Evolutionary conservation across 2,329 filamentous ascomycete species (phyloP), one percentile per base, ranked within the genome.

Genomic region (Periconia digitata): DNA sequence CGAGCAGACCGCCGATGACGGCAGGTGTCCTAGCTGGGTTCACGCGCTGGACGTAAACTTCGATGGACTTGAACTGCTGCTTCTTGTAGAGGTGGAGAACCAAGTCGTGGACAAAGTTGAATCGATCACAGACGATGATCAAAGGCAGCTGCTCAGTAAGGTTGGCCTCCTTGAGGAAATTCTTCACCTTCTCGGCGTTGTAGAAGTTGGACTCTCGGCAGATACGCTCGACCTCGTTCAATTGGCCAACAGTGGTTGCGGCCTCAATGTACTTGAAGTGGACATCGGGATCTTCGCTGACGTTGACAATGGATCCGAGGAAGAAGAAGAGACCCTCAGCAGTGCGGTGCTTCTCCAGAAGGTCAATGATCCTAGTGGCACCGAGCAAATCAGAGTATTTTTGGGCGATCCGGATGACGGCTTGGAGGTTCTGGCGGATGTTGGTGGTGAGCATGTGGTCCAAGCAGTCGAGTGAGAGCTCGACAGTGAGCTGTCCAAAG

Each of bases 251-350:
- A 67, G 86, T 89, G 20, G 92, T 96, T 24, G 95, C 94, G 47
- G 94, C 91, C 75, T 99, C 92, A 50, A 99, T 96, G 74, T 99
- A 99, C 80, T 99, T 99, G 85, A 96, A 99, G 70, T 94, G 89
- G 23, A 99, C 94, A 69, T 99, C 94, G 18, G 88, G 82, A 63
- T 97, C 94, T 72, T 97, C 90, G 49, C 90, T 95, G 40, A 99
- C 79, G 71, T 99, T 99, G 74, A 99, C 92, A 60, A 99, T 95
- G 70, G 92, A 96, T 53, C 94, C 94, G 15, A 99, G 85, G 76
- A 96, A 99, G 79, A 96, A 96, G 82, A 94, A 99, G 4, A 99
- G 85, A 70, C 94, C 94, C 73, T 99, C 94, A 3, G 90, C 86
- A 29, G 94, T 97, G 73, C 94, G 92, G 78, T 97, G 95, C 79